Evolutionary conservation across 441 rosid species (phyloP).

Genomic region (Bocquillonia castaneifolia): DNA sequence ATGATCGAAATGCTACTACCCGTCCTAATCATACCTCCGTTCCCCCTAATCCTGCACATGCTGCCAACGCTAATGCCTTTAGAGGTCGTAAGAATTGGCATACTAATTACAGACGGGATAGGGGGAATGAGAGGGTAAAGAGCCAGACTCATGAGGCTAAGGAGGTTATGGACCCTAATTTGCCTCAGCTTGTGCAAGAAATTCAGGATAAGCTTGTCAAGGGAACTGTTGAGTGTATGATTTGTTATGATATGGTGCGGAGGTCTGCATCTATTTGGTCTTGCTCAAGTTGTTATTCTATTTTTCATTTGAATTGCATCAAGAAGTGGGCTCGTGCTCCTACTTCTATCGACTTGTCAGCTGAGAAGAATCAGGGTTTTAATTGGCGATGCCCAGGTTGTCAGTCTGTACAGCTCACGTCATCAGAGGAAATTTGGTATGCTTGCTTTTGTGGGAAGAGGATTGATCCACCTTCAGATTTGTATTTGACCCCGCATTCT

Average conservation of each 20-base stretch:
- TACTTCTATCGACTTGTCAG: constrained; percentile 67
- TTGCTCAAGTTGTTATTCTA: constrained; percentile 89
- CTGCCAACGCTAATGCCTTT: constrained; percentile 29
- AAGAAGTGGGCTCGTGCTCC: constrained; percentile 99
- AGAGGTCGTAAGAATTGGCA: constrained; percentile 31
- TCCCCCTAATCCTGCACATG: constrained; percentile 31
- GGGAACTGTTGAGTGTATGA: constrained; percentile 88
- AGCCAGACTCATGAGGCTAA: constrained; percentile 28
- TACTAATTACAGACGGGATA: constrained; percentile 39
- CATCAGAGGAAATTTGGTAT: constrained; percentile 74
- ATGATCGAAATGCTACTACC: constrained; percentile 20
- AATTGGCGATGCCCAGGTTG: constrained; percentile 99
- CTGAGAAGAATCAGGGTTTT: constrained; percentile 80
- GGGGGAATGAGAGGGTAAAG: constrained; percentile 38
- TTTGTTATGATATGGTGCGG: constrained; percentile 89
- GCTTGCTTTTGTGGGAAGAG: constrained; percentile 88
- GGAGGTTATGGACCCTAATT: constrained; percentile 51
- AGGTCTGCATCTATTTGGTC: constrained; percentile 89
- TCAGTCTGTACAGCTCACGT: constrained; percentile 73
- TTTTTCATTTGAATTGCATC: constrained; percentile 86
- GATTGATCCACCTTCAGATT: constrained; percentile 83
- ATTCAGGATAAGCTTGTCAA: constrained; percentile 79
- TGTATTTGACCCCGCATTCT: constrained; percentile 94
- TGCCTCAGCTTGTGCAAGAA: constrained; percentile 95
- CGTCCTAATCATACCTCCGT: constrained; percentile 15